Evolutionary conservation across 306 rosid species (phyloP).

Genomic region (Sindora glabra): DNA sequence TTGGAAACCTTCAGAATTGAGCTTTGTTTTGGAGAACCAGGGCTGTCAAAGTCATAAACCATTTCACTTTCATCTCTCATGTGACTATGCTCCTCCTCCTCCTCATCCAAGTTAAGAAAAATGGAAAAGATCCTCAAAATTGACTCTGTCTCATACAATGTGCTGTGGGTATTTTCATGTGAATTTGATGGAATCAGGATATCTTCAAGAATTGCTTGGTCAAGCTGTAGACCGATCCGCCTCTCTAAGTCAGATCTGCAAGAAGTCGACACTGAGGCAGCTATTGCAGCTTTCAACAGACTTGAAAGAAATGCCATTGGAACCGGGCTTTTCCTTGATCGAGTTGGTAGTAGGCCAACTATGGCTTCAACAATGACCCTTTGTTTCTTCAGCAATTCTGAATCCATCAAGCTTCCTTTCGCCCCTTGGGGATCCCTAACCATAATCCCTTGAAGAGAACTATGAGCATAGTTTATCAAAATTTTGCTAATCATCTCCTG

Average conservation of each 20-base stretch:
- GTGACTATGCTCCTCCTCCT: slow-evolving; percentile 57
- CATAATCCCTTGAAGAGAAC: slow-evolving; percentile 71
- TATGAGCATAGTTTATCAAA: slow-evolving; percentile 78
- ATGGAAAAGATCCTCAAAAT: slow-evolving; percentile 75
- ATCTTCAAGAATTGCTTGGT: slow-evolving; percentile 97
- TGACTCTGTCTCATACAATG: slow-evolving; percentile 75
- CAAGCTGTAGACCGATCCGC: slow-evolving; percentile 84
- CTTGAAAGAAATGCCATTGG: slow-evolving; percentile 97
- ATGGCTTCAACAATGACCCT: slow-evolving; percentile 82
- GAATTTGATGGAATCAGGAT: slow-evolving; percentile 69
- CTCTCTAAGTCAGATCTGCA: slow-evolving; percentile 85
- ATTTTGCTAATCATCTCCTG: slow-evolving; percentile 92
- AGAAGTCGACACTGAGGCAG: slow-evolving; percentile 66
- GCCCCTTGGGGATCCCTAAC: slow-evolving; percentile 44
- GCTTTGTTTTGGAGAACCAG: slow-evolving; percentile 94
- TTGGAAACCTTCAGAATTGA: slow-evolving; percentile 90
- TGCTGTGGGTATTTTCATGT: slow-evolving; percentile 47
- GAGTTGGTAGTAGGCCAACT: slow-evolving; percentile 69
- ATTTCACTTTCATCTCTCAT: slow-evolving; percentile 78
- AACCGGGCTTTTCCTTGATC: slow-evolving; percentile 81
- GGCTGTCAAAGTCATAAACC: slow-evolving; percentile 83
- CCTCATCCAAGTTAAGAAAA: slow-evolving; percentile 84
- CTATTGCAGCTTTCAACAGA: slow-evolving; percentile 79
- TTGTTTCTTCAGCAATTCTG: slow-evolving; percentile 76
- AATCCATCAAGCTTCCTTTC: slow-evolving; percentile 51